Base-by-base conservation (phyloP, 768 basidiomycete species). In the Mycena olivaceomarginata region DNA sequence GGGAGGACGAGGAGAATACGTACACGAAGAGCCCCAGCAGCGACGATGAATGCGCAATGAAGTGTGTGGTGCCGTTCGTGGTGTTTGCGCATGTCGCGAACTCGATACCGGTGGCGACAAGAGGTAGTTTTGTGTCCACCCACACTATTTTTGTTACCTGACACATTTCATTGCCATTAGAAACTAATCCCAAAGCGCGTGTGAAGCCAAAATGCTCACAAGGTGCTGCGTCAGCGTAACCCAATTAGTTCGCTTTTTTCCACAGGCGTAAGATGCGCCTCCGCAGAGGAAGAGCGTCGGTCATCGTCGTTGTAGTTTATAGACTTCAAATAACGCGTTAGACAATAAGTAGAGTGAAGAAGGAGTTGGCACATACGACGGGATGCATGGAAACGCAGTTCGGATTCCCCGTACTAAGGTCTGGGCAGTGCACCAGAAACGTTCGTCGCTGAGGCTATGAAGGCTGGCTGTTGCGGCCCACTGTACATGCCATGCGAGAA, bases 331-430 rank as follows among this genome's bases (percentile, higher is more conserved):
- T 12, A 31, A 31, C 9, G 40, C 31, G n/a, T 69, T 40, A 18
- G 46, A 22, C 63, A 7, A 16, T 46, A 2, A 57, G 68, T 67
- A 22, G 43, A 9, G 15, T 5, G 63, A 22, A 11, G 5, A 8
- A 39, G 20, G 9, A 8, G 16, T 31, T 39, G 15, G 9, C 6
- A 78, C 86, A 53, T 73, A 91, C 91, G n/a, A 89, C 80, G 5
- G 91, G 92, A 11, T 89, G 90, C 77, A 91, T 88, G 0, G 91
- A 87, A 10, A 92, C 91, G 71, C 89, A 89, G 75, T 92, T 91
- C 2, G 90, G 89, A 13, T 85, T 85, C 1, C 91, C 91, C 40
- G 91, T 91, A 78, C 91, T 92, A 48, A 91, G 65, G 31, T 31
- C 31, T 31, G 31, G 31, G 31, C 31, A 31, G 31, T 87, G 89